Base-by-base conservation (phyloP, 306 rosid species). In the Prunus salicina region DNA sequence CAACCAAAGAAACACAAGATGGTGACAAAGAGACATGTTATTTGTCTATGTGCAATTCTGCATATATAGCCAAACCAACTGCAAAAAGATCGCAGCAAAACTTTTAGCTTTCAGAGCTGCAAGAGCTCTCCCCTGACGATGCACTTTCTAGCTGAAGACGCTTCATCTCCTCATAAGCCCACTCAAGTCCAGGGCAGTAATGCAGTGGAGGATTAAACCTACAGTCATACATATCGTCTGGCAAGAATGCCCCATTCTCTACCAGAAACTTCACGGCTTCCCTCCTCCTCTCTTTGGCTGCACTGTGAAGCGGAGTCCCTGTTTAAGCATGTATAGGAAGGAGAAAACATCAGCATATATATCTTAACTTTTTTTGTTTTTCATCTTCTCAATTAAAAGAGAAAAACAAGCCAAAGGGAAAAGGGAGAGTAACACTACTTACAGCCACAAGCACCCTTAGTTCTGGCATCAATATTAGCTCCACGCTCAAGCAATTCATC, bases 241-340 rank as follows among this genome's bases (percentile, higher is more conserved):
- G 89, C 87, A 95, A 78, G 84, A 95, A 95, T 2, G 98, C 97
- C 46, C 98, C 98, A 78, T 92, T 95, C 87, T 90, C 97, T 46
- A 95, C 73, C 71, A 95, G 84, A 84, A 85, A 90, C 72, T 90
- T 90, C 86, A 95, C 96, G 2, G 87, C 96, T 16, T 87, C 97
- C 84, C 84, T 90, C 82, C 95, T 95, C 85, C 92, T 88, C 78
- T 92, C 97, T 81, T 95, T 95, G 8, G 97, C 97, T 55, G 98
- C 98, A 76, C 80, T 85, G 83, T 95, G 98, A 61, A 95, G 97
- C 1, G 98, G 98, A 46, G 98, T 95, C 98, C 98, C 98, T 94
- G 81, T 75, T 69, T 41, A 2, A 58, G 20, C 71, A 70, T 16
- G 30, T 46, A 77, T 18, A 20, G 2, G 1, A 28, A 25, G 62